phyloP scores from a whole-genome alignment of 768 basidiomycete genomes.

The Boletales sp. region DNA sequence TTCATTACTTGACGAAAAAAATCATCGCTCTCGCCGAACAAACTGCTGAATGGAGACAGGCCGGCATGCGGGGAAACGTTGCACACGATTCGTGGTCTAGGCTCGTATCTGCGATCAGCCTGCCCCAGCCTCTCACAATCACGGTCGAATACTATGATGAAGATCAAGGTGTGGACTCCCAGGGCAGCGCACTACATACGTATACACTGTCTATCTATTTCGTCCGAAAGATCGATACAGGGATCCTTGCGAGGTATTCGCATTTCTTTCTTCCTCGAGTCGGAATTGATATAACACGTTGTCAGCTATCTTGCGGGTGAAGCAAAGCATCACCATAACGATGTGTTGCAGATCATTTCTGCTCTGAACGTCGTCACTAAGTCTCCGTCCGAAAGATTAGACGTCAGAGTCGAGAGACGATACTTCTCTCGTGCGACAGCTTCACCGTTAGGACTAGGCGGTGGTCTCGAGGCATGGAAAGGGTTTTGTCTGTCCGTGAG shows the following conservation, averaged over 20 bases:
- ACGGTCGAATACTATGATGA: not conserved
- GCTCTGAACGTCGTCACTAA: not conserved
- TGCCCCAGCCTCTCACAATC: not conserved
- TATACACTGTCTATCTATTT: not conserved
- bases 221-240: not conserved
- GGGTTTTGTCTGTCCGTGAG: not conserved
- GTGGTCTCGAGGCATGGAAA: not conserved
- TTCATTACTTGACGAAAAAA: slow-evolving; percentile 34
- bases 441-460: not conserved
- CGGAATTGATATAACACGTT: not conserved
- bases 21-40: slow-evolving; percentile 42
- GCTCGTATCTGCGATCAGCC: slow-evolving; percentile 33
- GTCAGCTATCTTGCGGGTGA: not conserved
- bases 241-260: not conserved
- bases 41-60: slow-evolving; percentile 33
- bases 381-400: not conserved
- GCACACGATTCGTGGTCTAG: slow-evolving; percentile 42
- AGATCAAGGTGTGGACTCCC: not conserved
- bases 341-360: not conserved
- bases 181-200: not conserved
- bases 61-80: slow-evolving; percentile 33
- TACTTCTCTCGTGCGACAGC: not conserved
- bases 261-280: not conserved
- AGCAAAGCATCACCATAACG: not conserved
- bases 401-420: not conserved